phyloP scores from a whole-genome alignment of 805 yeast genomes.

The Nakazawaea anatomiae region DNA sequence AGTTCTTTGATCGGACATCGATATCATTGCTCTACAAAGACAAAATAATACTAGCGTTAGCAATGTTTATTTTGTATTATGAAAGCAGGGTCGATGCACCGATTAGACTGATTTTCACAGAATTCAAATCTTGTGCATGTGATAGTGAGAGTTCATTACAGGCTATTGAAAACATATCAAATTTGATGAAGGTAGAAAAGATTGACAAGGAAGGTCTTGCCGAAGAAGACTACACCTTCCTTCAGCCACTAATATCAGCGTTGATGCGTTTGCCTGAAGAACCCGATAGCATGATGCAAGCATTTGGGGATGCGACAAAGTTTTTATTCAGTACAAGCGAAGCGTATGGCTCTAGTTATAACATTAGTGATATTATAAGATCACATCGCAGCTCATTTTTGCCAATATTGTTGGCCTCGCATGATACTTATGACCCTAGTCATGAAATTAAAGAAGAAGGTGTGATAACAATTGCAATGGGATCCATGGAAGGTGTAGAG shows the following conservation, averaged over 20 bases:
- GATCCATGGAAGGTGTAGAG: slow-evolving; percentile 59
- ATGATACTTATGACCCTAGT: slow-evolving; percentile 65
- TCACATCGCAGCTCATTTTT: slow-evolving; percentile 11
- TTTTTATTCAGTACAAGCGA: slow-evolving; percentile 16
- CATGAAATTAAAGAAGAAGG: slow-evolving; percentile 33
- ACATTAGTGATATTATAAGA: slow-evolving; percentile 22
- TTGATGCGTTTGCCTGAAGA: neutral
- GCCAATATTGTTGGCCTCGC: slow-evolving; percentile 50
- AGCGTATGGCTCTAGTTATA: slow-evolving; percentile 20
- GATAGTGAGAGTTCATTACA: neutral
- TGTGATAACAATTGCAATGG: slow-evolving; percentile 57
- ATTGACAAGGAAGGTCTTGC: neutral
- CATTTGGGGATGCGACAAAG: slow-evolving; percentile 15
- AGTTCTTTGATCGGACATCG: slow-evolving; percentile 38
- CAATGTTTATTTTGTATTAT: slow-evolving; percentile 24
- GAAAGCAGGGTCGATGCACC: slow-evolving; percentile 13
- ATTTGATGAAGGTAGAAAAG: neutral
- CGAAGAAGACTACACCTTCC: neutral
- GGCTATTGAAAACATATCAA: slow-evolving; percentile 1
- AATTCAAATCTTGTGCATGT: slow-evolving; percentile 1
- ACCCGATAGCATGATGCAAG: slow-evolving; percentile 15
- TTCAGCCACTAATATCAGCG: neutral
- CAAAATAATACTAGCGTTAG: slow-evolving; percentile 35
- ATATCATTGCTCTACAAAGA: slow-evolving; percentile 41
- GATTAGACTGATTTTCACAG: slow-evolving; percentile 11